Evolutionary conservation across 805 yeast species (phyloP).

Genomic region (Yamadazyma ubonensis): DNA sequence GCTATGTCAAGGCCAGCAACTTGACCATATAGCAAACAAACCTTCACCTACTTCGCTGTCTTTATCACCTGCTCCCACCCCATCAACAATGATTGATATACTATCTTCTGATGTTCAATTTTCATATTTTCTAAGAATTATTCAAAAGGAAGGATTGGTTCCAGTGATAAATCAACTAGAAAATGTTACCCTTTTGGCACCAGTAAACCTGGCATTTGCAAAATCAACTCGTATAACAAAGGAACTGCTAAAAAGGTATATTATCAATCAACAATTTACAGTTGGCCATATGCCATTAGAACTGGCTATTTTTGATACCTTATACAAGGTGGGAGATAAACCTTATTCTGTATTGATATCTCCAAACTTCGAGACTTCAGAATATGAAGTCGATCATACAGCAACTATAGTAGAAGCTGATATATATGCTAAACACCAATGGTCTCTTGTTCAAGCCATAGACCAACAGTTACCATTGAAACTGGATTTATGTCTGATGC

Average conservation of each 20-base stretch:
- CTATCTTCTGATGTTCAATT: constrained; percentile 68
- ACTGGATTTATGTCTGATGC: constrained; percentile 35
- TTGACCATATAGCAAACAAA: too few species aligned
- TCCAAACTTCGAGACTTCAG: constrained; percentile 25
- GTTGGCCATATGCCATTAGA: constrained; percentile 28
- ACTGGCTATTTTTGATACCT: constrained; percentile 28
- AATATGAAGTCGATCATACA: constrained; percentile 42
- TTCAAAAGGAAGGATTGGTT: constrained; percentile 63
- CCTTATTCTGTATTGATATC: constrained; percentile 23
- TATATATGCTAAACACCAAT: constrained; percentile 57
- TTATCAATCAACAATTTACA: constrained; percentile 32
- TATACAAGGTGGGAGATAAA: constrained; percentile 20
- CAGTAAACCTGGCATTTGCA: constrained; percentile 73
- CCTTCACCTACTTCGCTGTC: constrained; percentile 4
- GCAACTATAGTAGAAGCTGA: constrained; percentile 57
- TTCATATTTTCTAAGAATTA: constrained; percentile 56
- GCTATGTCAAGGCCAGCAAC: not conserved
- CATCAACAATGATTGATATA: constrained; percentile 60
- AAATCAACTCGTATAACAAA: constrained; percentile 1
- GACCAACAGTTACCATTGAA: constrained; percentile 42
- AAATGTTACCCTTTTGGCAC: constrained; percentile 76
- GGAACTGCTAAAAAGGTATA: constrained; percentile 26
- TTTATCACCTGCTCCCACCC: constrained; percentile 21
- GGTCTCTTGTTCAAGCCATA: constrained; percentile 67
- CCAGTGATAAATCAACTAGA: constrained; percentile 57